Evolutionary conservation across 2,329 filamentous ascomycete genomes (phyloP).

Genomic region (Zymoseptoria tritici): DNA sequence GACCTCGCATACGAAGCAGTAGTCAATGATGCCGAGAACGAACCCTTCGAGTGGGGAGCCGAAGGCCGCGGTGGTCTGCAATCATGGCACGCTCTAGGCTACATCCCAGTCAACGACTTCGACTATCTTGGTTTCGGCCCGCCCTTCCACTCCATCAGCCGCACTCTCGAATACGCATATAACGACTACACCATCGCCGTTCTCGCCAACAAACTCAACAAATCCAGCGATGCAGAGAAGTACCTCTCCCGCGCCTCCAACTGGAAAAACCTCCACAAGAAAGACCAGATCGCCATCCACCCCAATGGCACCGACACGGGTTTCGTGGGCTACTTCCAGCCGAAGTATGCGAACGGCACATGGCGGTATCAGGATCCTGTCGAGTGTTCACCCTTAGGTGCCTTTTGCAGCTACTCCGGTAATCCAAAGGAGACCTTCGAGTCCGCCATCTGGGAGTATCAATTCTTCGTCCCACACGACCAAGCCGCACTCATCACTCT

Average conservation of each 20-base stretch:
- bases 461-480: constrained; percentile 47
- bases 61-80: constrained; percentile 62
- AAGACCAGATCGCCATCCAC: constrained; percentile 45
- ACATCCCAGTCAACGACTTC: constrained; percentile 42
- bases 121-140: constrained; percentile 61
- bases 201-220: constrained; percentile 53
- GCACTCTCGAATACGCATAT: constrained; percentile 64
- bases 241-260: constrained; percentile 59
- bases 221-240: constrained; percentile 44
- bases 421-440: constrained; percentile 60
- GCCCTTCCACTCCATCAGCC: constrained; percentile 57
- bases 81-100: constrained; percentile 63
- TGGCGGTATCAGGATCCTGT: constrained; percentile 60
- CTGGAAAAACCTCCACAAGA: constrained; percentile 68
- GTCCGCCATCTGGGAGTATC: constrained; percentile 63
- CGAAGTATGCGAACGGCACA: constrained; percentile 57
- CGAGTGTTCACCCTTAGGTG: constrained; percentile 45
- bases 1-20: constrained; percentile 60
- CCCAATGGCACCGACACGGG: constrained; percentile 51
- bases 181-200: constrained; percentile 64
- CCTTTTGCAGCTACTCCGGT: constrained; percentile 41
- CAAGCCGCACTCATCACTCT: constrained; percentile 31
- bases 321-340: constrained; percentile 63
- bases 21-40: constrained; percentile 62
- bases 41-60: constrained; percentile 61